Base-by-base conservation (phyloP, 2,329 filamentous ascomycete genomes). In the Sclerotinia sclerotiorum region DNA sequence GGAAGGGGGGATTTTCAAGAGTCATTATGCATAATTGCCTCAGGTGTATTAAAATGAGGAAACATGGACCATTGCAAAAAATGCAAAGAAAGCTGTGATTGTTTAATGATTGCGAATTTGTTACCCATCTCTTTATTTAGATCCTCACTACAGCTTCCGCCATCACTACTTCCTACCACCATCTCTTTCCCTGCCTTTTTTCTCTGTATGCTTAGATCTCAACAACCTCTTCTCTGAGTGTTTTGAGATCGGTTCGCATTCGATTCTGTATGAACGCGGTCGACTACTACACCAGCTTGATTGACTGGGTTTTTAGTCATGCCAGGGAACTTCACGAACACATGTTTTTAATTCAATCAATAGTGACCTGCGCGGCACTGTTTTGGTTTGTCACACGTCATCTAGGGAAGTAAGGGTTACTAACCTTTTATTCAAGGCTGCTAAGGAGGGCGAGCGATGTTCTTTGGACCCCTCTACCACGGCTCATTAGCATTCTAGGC, bases 401-500 rank as follows among this genome's bases (percentile, higher is more conserved):
- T 21, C 19, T 27, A 27, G 32, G 10, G 2, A 13, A 46, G 7
- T 11, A 56, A 27, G 46, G 39, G 32, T 64, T 57, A 39, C 72
- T 76, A 54, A 76, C 70, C 13, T 55, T 32, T 44, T 65, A 19
- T 10, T 19, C 46, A 72, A 95, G 92, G 93, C 85, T 97, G 70
- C 84, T 93, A 69, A 90, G 92, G 78, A 90, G 95, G 77, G 92
- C 93, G 70, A 93, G 91, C 82, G 91, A 94, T 78, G 95, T 96
- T 49, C 84, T 97, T 66, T 90, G 92, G 80, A 97, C 94, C 75
- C 93, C 94, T 32, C 93, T 97, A 68, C 92, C 94, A 68, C 89
- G 97, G 72, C 87, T 99, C 60, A 94, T 98, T 75, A 89, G 89
- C 74, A 92, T 97, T 62, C 88, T 99, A 60, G 94, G 94, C 69